phyloP scores from a whole-genome alignment of 306 rosid genomes.

The Quercus glauca region DNA sequence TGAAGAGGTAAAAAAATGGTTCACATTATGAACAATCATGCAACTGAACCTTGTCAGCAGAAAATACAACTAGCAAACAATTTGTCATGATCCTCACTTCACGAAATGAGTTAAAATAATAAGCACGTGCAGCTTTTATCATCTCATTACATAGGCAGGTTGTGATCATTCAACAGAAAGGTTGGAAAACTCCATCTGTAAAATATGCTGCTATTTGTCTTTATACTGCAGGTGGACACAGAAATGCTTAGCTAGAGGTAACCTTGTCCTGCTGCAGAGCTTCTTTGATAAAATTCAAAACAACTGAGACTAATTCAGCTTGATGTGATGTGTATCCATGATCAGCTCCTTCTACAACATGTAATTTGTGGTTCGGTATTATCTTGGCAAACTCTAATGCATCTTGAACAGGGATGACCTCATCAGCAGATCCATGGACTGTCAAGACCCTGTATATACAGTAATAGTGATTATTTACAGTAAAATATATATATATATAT shows the following conservation, averaged over 20 bases:
- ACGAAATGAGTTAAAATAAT: too few species aligned
- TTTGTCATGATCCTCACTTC: too few species aligned
- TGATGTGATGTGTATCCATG: slow-evolving; percentile 54
- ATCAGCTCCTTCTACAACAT: slow-evolving; percentile 57
- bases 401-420: slow-evolving; percentile 48
- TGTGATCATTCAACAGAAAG: background rate
- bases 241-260: slow-evolving; percentile 26
- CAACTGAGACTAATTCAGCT: slow-evolving; percentile 46
- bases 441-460: slow-evolving; percentile 57
- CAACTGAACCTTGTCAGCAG: too few species aligned
- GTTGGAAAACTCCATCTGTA: background rate
- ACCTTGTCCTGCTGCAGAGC: slow-evolving; percentile 34
- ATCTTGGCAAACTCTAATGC: slow-evolving; percentile 68
- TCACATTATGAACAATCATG: background rate
- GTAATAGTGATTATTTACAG: background rate
- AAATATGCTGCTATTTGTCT: background rate
- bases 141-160: background rate
- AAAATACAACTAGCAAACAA: too few species aligned
- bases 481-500: background rate
- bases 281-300: slow-evolving; percentile 44
- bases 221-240: slow-evolving; percentile 5
- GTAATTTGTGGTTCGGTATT: slow-evolving; percentile 71
- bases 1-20: background rate
- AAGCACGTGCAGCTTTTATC: too few species aligned
- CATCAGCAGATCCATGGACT: slow-evolving; percentile 65